phyloP scores from a whole-genome alignment of 352 stramenopile genomes.

The Bremia lactucae region DNA sequence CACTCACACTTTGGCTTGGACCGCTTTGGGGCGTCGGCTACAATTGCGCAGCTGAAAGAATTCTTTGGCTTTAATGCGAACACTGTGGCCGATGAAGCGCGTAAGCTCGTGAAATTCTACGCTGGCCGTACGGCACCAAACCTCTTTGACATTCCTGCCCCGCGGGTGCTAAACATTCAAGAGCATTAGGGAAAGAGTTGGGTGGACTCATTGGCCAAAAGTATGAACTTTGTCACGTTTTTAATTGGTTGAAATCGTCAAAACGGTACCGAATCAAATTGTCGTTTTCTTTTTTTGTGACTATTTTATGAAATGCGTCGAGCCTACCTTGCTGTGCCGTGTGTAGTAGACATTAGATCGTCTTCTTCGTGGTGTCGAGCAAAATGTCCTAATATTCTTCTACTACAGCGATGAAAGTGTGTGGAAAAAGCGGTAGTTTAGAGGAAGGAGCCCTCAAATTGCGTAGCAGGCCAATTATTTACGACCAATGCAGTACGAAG shows the following conservation, averaged over 20 bases:
- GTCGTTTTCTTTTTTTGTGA: too few relatives aligned
- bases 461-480: slow-evolving; percentile 60
- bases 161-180: slow-evolving; percentile 47
- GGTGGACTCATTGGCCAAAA: neutral
- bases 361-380: too few relatives aligned
- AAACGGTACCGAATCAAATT: too few relatives aligned
- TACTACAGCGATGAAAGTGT: too few relatives aligned
- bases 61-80: slow-evolving; percentile 94
- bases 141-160: slow-evolving; percentile 65
- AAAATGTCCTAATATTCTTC: too few relatives aligned
- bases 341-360: too few relatives aligned
- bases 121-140: slow-evolving; percentile 43
- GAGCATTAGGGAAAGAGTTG: slow-evolving; percentile 35
- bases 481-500: slow-evolving; percentile 40
- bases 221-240: too few relatives aligned
- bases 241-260: too few relatives aligned
- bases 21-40: slow-evolving; percentile 84
- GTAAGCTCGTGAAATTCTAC: slow-evolving; percentile 92
- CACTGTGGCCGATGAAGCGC: slow-evolving; percentile 88
- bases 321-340: too few relatives aligned
- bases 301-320: too few relatives aligned
- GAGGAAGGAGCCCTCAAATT: slow-evolving; percentile 54
- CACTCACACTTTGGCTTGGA: slow-evolving; percentile 89
- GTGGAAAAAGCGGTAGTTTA: slow-evolving; percentile 69
- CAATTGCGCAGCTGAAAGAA: slow-evolving; percentile 85